Evolutionary conservation across 208 protist genomes (phyloP).

Genomic region (Leishmania martiniquensis): DNA sequence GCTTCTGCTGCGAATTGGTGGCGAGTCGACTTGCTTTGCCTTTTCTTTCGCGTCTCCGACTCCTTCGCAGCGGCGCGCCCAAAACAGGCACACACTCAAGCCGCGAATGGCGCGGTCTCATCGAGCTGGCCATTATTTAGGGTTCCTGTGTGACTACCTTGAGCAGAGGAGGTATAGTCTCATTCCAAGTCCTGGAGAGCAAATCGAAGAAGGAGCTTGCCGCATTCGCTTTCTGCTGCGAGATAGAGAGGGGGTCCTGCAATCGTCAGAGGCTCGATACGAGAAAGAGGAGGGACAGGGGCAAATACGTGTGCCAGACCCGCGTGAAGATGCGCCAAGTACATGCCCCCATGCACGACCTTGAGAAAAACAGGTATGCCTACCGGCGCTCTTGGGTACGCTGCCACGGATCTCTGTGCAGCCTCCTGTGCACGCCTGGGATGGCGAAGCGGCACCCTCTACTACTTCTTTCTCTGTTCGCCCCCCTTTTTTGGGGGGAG

Average conservation of each 20-base stretch:
- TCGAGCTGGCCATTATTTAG: neutral
- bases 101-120: neutral
- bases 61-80: neutral
- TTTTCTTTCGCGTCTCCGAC: neutral
- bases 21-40: neutral
- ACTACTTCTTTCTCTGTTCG: too few species aligned
- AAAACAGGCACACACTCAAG: neutral
- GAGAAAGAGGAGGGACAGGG: neutral
- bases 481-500: neutral
- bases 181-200: neutral
- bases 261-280: neutral
- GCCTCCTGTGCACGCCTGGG: neutral
- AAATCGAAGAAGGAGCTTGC: neutral
- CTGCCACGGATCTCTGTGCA: neutral
- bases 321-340: too few species aligned
- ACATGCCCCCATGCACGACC: too few species aligned
- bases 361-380: constrained; percentile 6
- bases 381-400: neutral
- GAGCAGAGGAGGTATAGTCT: neutral
- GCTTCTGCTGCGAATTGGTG: neutral
- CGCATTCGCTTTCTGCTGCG: neutral
- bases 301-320: too few species aligned
- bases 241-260: neutral
- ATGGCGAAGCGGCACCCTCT: neutral
- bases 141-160: neutral